These are phyloP conservation scores for Rutstroemia sydowiana DNA, from an alignment of 2,329 filamentous ascomycete genomes.

Conservation along the genomic window DNA sequence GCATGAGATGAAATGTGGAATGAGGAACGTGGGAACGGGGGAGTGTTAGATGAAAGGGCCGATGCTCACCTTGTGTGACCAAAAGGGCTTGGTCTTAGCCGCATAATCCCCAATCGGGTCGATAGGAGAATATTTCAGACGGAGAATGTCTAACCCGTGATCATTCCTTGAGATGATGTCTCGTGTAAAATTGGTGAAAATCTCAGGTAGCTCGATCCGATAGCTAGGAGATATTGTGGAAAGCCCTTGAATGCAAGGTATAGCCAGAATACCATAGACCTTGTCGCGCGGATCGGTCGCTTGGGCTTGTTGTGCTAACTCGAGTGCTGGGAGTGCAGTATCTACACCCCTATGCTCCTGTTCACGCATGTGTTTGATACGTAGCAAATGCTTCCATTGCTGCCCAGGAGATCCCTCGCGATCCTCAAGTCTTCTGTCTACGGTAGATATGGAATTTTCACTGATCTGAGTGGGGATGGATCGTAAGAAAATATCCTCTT, in stretches of 20 bases:
- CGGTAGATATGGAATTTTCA: not conserved
- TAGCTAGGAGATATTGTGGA: not conserved
- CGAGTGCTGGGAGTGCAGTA: not conserved
- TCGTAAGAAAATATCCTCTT: slow-evolving; percentile 1
- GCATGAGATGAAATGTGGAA: too few relatives aligned
- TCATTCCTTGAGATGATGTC: slow-evolving; percentile 6
- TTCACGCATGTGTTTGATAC: slow-evolving; percentile 4
- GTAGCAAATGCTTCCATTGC: slow-evolving; percentile 7
- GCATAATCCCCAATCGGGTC: not conserved
- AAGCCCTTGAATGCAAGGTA: slow-evolving; percentile 5
- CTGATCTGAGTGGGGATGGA: not conserved
- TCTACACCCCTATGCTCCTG: not conserved
- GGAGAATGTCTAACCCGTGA: slow-evolving; percentile 5
- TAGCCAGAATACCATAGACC: slow-evolving; percentile 7
- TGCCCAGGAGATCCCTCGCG: slow-evolving; percentile 5
- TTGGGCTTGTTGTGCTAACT: slow-evolving; percentile 5
- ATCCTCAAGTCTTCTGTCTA: slow-evolving; percentile 3
- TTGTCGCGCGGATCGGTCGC: slow-evolving; percentile 9
- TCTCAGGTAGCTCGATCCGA: not conserved
- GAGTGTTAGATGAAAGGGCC: too few relatives aligned
- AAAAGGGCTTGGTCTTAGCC: not conserved
- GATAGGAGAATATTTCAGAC: not conserved
- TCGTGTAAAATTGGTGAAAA: slow-evolving; percentile 1
- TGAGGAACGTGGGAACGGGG: too few relatives aligned
- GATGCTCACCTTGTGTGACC: not conserved